Evolutionary conservation across 2,329 filamentous ascomycete genomes (phyloP).

Genomic region (Aspergillus tamarii): DNA sequence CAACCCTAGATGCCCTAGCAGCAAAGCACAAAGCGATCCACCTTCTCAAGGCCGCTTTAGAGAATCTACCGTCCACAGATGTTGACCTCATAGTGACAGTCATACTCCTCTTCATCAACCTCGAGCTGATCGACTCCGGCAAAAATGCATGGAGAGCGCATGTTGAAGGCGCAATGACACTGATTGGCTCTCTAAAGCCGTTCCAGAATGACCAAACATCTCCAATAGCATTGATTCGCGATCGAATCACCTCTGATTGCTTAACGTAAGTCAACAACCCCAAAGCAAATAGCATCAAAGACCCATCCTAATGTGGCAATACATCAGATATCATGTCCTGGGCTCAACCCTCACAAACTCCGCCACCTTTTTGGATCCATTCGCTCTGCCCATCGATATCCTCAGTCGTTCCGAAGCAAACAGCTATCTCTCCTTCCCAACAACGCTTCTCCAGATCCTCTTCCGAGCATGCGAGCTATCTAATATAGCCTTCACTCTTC

Average conservation of each 20-base stretch:
- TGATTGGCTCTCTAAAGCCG: neutral
- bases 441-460: constrained; percentile 1
- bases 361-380: neutral
- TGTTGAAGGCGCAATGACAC: constrained; percentile 5
- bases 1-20: neutral
- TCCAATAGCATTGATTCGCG: neutral
- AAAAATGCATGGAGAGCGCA: constrained; percentile 9
- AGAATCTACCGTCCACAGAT: neutral
- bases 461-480: constrained; percentile 12
- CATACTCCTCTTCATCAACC: neutral
- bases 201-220: neutral
- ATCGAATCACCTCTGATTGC: neutral
- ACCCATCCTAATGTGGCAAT: neutral
- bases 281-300: neutral
- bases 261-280: neutral
- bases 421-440: constrained; percentile 12
- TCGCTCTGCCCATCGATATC: neutral
- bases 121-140: neutral
- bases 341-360: neutral
- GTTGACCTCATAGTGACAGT: neutral
- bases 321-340: neutral
- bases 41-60: neutral
- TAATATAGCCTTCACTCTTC: neutral
- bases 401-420: constrained; percentile 6
- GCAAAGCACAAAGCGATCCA: neutral